Conservation (phyloP, 1,139 yeast genomes). For the Scheffersomyces cryptocercus region DNA sequence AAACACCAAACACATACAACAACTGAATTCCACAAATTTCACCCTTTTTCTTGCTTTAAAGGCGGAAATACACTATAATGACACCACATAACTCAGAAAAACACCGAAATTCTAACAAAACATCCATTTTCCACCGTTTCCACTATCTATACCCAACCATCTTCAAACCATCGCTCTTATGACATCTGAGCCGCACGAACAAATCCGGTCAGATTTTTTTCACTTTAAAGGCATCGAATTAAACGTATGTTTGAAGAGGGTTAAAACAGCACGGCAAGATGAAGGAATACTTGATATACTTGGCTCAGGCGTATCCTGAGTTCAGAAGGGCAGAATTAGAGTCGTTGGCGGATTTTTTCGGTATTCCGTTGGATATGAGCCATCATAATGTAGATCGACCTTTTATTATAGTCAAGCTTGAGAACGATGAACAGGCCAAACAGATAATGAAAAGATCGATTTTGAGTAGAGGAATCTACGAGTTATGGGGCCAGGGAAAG, state of each 20-base stretch:
- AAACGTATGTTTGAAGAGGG: background rate
- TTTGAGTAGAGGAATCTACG: conserved; percentile 75
- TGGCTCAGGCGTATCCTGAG: conserved; percentile 81
- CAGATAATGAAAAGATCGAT: conserved; percentile 67
- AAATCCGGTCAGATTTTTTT: background rate
- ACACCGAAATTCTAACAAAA: too few species aligned
- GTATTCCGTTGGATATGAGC: conserved; percentile 59
- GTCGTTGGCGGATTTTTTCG: conserved; percentile 70
- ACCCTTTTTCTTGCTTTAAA: too few species aligned
- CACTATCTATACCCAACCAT: background rate
- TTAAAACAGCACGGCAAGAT: conserved; percentile 17
- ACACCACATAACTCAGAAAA: too few species aligned
- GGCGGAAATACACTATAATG: too few species aligned
- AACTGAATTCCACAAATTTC: too few species aligned
- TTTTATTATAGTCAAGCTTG: conserved; percentile 66
- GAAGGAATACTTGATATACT: conserved; percentile 68
- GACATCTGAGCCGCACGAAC: conserved; percentile 1
- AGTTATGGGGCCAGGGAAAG: conserved; percentile 77
- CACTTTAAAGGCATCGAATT: background rate
- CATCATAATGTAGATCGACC: conserved; percentile 64
- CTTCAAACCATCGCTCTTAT: too few species aligned
- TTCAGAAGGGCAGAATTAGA: conserved; percentile 84
- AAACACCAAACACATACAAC: too few species aligned
- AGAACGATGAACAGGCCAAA: conserved; percentile 65
- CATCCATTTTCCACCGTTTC: too few species aligned